These are phyloP conservation scores for Cutaneotrichosporon daszewskae DNA, from an alignment of 1,284 basidiomycete species.

Conservation along the genomic window DNA sequence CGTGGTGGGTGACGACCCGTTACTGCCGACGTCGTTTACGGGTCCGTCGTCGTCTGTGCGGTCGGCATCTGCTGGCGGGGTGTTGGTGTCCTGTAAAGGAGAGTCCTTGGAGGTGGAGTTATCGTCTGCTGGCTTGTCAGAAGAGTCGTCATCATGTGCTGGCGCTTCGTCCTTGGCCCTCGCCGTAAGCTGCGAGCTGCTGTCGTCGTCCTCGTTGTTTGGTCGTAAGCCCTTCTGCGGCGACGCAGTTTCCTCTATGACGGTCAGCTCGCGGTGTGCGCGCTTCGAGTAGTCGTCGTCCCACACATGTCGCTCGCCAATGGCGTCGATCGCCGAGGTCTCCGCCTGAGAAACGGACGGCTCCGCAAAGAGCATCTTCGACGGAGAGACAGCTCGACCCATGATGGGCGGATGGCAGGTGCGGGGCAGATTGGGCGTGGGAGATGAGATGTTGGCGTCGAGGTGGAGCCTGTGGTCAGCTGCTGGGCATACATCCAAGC, in stretches of 20 bases:
- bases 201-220: too few relatives aligned
- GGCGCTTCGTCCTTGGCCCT: not conserved
- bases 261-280: conserved; percentile 39
- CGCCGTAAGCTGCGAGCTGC: too few relatives aligned
- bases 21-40: conserved; percentile 7
- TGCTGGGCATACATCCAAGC: conserved; percentile 40
- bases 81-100: too few relatives aligned
- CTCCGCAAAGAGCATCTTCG: too few relatives aligned
- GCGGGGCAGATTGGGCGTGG: conserved; percentile 32
- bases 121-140: too few relatives aligned
- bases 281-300: conserved; percentile 16
- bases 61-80: too few relatives aligned
- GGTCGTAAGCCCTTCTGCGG: not conserved
- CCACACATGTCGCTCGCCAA: conserved; percentile 25
- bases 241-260: conserved; percentile 37
- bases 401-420: conserved; percentile 19
- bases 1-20: too few relatives aligned
- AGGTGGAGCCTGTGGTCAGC: conserved; percentile 20
- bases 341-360: conserved; percentile 4
- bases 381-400: too few relatives aligned
- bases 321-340: conserved; percentile 22
- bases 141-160: not conserved
- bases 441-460: conserved; percentile 32
- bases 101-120: too few relatives aligned
- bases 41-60: conserved; percentile 3